phyloP scores from a whole-genome alignment of 306 rosid genomes.

The Castanea crenata region DNA sequence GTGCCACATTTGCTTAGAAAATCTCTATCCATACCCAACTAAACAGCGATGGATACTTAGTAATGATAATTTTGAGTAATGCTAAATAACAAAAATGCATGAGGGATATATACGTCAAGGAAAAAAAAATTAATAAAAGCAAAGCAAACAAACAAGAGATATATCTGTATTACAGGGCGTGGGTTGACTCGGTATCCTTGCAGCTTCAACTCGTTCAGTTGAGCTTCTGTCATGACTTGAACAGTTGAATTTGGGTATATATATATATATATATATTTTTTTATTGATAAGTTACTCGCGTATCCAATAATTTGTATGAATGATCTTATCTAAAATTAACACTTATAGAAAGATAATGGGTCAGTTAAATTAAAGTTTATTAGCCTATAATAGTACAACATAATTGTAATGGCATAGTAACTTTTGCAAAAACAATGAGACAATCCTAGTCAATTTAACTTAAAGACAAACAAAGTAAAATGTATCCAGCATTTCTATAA shows the following conservation, averaged over 20 bases:
- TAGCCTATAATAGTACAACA: too few relatives aligned
- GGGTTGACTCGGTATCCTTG: not conserved
- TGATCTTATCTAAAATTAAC: too few relatives aligned
- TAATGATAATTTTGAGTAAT: not conserved
- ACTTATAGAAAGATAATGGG: too few relatives aligned
- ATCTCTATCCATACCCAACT: not conserved
- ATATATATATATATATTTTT: not conserved
- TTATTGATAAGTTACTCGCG: not conserved
- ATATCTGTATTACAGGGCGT: not conserved
- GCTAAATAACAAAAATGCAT: not conserved
- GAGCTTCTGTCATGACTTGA: not conserved
- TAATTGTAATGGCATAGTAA: too few relatives aligned
- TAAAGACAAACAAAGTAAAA: too few relatives aligned
- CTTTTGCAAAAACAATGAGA: too few relatives aligned
- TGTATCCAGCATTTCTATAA: too few relatives aligned
- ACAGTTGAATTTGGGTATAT: not conserved
- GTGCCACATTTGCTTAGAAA: conserved; percentile 19
- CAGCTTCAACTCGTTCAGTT: not conserved
- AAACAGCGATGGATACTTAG: not conserved
- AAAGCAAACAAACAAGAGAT: too few relatives aligned
- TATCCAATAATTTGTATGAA: not conserved
- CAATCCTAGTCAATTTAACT: too few relatives aligned
- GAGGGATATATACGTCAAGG: not conserved
- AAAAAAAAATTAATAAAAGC: too few relatives aligned
- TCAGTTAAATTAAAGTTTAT: too few relatives aligned